A percentile compares a stretch with the other conserved stretches of the same genome.
Conservation (phyloP, 176 grass and related monocot species). For the Phyllostachys edulis region DNA sequence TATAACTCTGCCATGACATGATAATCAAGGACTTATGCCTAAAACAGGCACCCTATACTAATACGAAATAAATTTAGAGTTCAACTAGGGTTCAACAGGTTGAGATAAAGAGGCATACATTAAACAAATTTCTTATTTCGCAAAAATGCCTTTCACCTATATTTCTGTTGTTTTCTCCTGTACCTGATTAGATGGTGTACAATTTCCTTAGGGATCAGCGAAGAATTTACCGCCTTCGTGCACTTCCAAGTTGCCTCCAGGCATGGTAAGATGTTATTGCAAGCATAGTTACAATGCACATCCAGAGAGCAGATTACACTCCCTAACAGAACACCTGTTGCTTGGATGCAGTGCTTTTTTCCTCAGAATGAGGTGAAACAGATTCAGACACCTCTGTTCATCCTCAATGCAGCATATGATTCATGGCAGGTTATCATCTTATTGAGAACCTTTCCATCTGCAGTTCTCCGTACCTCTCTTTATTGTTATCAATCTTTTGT, state of each 20-base stretch:
- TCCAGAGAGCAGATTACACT: background rate
- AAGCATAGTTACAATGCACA: background rate
- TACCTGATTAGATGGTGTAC: slow-evolving; percentile 24
- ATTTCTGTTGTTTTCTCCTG: background rate
- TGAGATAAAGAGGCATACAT: background rate
- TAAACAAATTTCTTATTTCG: background rate
- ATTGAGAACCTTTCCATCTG: background rate
- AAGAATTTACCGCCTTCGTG: slow-evolving; percentile 82
- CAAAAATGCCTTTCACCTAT: background rate
- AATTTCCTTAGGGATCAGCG: slow-evolving; percentile 64
- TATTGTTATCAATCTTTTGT: background rate
- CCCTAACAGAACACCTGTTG: slow-evolving; percentile 21
- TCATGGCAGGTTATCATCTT: slow-evolving; percentile 66
- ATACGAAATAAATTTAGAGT: background rate
- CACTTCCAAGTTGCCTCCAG: slow-evolving; percentile 58
- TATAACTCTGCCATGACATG: background rate
- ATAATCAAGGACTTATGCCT: background rate
- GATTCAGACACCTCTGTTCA: slow-evolving; percentile 60
- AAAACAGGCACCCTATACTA: background rate
- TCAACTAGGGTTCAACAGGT: background rate
- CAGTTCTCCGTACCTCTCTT: background rate
- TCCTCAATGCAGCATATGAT: slow-evolving; percentile 80
- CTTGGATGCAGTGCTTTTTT: slow-evolving; percentile 66
- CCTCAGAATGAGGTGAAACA: slow-evolving; percentile 56
- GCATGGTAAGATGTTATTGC: slow-evolving; percentile 49